A percentile compares a stretch with the other conserved stretches of the same genome.
These are phyloP conservation scores for Sporothrix brunneoviolacea DNA, from an alignment of 2,329 filamentous ascomycete genomes.

Conservation along the genomic window DNA sequence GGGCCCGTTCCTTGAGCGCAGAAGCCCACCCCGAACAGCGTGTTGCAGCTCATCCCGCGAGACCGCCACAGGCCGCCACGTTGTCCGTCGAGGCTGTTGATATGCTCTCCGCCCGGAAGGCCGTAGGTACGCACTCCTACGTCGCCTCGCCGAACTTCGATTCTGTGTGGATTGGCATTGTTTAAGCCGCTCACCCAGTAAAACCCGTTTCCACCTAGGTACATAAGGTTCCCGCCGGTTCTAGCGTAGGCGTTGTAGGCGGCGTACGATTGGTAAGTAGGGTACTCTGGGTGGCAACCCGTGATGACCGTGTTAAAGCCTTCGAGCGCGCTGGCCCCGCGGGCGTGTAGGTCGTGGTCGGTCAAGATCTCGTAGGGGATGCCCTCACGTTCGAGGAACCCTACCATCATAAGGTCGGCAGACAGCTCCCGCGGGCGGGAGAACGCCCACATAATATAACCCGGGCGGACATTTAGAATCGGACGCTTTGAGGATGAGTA, in stretches of 20 bases:
- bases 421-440: constrained; percentile 29
- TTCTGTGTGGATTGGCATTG: constrained; percentile 22
- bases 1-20: constrained; percentile 25
- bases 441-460: constrained; percentile 29
- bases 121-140: constrained; percentile 26
- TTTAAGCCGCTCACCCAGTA: constrained; percentile 27
- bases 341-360: constrained; percentile 29
- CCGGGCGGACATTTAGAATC: constrained; percentile 31
- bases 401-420: constrained; percentile 30
- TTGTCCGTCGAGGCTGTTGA: constrained; percentile 24
- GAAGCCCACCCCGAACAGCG: constrained; percentile 27
- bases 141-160: constrained; percentile 29
- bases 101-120: constrained; percentile 25
- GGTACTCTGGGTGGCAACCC: constrained; percentile 31
- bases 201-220: constrained; percentile 33
- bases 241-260: constrained; percentile 25
- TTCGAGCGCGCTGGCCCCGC: constrained; percentile 17
- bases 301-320: constrained; percentile 25
- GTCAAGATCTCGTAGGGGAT: constrained; percentile 30
- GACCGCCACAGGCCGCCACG: constrained; percentile 30
- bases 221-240: constrained; percentile 30
- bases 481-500: constrained; percentile 28
- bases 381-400: constrained; percentile 26
- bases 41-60: constrained; percentile 26
- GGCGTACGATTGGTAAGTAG: constrained; percentile 23